Percentiles rank a stretch among this genome's conserved stretches.
phyloP scores from a whole-genome alignment of 140 eudicot species.

The Anethum foeniculum region DNA sequence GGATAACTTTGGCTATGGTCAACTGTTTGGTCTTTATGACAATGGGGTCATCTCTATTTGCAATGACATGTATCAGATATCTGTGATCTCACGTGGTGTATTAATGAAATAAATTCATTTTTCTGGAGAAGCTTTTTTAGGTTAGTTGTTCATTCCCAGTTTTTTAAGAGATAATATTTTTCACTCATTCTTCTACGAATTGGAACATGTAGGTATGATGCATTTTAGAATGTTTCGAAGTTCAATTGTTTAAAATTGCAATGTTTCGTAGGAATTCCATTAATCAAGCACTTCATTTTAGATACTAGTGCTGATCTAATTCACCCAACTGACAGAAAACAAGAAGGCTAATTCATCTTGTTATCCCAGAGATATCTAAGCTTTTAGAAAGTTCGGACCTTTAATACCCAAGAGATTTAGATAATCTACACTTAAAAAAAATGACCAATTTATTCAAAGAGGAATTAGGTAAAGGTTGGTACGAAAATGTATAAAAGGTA shows the following conservation, averaged over 20 bases:
- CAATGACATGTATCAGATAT: no score
- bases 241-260: not conserved
- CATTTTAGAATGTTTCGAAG: not conserved
- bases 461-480: conserved; percentile 1
- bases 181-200: no score
- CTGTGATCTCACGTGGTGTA: no score
- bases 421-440: not conserved
- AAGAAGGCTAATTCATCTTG: not conserved
- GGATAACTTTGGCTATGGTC: no score
- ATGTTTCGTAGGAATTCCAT: not conserved
- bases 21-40: no score
- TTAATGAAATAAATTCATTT: no score
- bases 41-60: no score
- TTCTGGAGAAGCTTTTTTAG: no score
- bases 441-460: not conserved
- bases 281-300: no score
- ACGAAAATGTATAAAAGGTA: not conserved
- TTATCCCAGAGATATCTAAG: not conserved
- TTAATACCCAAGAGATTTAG: not conserved
- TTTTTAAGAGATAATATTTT: no score
- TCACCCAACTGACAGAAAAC: not conserved
- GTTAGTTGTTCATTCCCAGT: no score
- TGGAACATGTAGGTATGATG: not conserved
- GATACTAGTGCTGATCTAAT: not conserved
- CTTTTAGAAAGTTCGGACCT: not conserved